Conservation (phyloP, 2,329 filamentous ascomycete species). For the Scedosporium boydii region DNA sequence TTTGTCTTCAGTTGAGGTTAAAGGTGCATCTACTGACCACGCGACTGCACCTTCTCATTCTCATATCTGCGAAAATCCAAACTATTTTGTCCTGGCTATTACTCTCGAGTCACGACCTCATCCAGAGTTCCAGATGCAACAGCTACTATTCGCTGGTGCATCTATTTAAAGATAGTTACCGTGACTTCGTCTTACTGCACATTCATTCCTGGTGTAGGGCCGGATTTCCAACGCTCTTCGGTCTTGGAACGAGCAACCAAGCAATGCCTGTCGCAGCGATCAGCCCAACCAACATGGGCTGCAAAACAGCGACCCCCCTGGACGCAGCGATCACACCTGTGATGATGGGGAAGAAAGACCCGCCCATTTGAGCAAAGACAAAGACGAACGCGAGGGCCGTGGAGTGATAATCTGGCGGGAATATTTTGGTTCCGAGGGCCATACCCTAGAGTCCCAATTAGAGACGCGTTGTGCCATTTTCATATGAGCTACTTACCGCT, state of each 20-base stretch:
- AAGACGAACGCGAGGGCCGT: conserved; percentile 40
- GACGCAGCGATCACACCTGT: conserved; percentile 40
- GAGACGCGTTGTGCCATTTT: too few species aligned
- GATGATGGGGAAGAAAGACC: conserved; percentile 43
- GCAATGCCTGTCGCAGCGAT: conserved; percentile 33
- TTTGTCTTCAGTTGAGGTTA: too few species aligned
- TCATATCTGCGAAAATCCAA: too few species aligned
- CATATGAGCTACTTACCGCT: conserved; percentile 26
- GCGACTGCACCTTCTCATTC: too few species aligned
- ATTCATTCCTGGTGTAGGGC: conserved; percentile 24
- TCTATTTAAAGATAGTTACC: too few species aligned
- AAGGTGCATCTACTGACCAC: too few species aligned
- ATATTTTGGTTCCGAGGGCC: conserved; percentile 41
- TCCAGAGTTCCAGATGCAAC: too few species aligned
- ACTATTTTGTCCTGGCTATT: too few species aligned
- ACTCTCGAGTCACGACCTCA: too few species aligned
- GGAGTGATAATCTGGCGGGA: conserved; percentile 25
- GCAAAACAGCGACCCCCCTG: conserved; percentile 36
- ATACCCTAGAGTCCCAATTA: conserved; percentile 31
- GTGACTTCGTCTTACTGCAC: too few species aligned
- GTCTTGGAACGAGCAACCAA: conserved; percentile 34
- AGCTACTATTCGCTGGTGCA: too few species aligned
- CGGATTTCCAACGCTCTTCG: conserved; percentile 20
- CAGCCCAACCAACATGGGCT: conserved; percentile 40
- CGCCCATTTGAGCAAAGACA: conserved; percentile 45